A percentile compares a stretch with the other conserved stretches of the same genome.
These are phyloP conservation scores for Candolleomyces aberdarensis DNA, from an alignment of 768 basidiomycete species.

Conservation along the genomic window DNA sequence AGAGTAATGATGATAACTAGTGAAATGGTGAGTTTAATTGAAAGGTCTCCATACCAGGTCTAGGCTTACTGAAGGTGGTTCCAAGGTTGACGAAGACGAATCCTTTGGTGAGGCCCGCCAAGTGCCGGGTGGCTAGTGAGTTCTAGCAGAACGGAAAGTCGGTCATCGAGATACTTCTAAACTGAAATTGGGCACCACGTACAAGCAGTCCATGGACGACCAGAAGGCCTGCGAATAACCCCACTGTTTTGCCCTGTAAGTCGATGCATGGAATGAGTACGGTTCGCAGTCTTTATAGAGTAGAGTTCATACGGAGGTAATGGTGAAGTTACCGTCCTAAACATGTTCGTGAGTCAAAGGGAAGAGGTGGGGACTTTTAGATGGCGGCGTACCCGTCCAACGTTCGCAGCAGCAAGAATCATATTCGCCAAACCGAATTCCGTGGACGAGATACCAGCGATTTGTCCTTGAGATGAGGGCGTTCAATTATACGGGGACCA, in stretches of 20 bases:
- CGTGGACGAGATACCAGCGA: conserved; percentile 82
- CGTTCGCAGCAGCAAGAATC: conserved; percentile 74
- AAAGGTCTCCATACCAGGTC: conserved; percentile 15
- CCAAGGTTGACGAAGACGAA: conserved; percentile 91
- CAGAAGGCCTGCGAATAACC: conserved; percentile 75
- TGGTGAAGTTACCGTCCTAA: conserved; percentile 53
- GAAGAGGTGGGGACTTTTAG: conserved; percentile 1
- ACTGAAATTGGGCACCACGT: conserved; percentile 14
- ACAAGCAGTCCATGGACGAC: conserved; percentile 73
- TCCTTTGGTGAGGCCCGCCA: conserved; percentile 68
- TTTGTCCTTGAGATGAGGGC: conserved; percentile 48
- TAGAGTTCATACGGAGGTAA: conserved; percentile 41
- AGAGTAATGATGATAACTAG: conserved; percentile 83
- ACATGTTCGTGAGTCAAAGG: conserved; percentile 2
- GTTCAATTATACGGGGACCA: no score
- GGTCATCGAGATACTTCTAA: not conserved
- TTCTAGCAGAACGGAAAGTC: conserved; percentile 37
- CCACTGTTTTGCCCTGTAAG: conserved; percentile 64
- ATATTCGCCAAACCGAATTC: conserved; percentile 80
- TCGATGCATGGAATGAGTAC: not conserved
- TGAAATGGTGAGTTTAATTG: not conserved
- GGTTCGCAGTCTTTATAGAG: no score
- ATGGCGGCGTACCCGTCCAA: conserved; percentile 42
- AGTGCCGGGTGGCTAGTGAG: conserved; percentile 68
- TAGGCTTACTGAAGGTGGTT: conserved; percentile 52